Evolutionary conservation across 371 early-diverging fungal species (phyloP).

Genomic region (Fennellomyces sp.): DNA sequence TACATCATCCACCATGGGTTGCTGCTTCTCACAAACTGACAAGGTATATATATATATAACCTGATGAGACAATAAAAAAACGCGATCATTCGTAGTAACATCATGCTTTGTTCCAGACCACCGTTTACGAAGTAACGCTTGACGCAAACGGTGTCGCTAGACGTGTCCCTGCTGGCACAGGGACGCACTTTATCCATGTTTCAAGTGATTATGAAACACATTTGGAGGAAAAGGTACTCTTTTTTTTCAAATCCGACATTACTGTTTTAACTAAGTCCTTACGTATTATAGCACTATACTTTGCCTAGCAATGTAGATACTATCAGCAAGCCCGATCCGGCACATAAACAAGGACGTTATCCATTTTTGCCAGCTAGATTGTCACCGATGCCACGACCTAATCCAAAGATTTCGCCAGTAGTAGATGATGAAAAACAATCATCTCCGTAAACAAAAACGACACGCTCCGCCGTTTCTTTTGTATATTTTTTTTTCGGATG

Average conservation of each 20-base stretch:
- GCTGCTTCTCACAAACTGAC: conserved; percentile 16
- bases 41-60: conserved; percentile 2
- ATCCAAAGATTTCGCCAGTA: neutral
- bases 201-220: conserved; percentile 37
- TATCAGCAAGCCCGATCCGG: neutral
- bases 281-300: neutral
- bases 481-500: neutral
- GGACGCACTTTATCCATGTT: conserved; percentile 49
- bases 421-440: neutral
- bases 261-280: too few relatives aligned
- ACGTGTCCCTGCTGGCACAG: conserved; percentile 44
- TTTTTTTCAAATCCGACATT: too few relatives aligned
- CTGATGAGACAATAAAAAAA: too few relatives aligned
- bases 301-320: neutral
- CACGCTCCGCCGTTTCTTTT: neutral
- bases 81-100: neutral
- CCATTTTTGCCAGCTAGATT: neutral
- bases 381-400: neutral
- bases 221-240: conserved; percentile 7
- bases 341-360: neutral
- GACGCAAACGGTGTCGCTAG: conserved; percentile 48
- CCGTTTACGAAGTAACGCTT: conserved; percentile 51
- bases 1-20: conserved; percentile 11
- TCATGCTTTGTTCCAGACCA: conserved; percentile 34
- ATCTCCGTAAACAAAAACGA: neutral